Evolutionary conservation across 805 yeast species (phyloP).

Genomic region (Yarrowia alimentaria): DNA sequence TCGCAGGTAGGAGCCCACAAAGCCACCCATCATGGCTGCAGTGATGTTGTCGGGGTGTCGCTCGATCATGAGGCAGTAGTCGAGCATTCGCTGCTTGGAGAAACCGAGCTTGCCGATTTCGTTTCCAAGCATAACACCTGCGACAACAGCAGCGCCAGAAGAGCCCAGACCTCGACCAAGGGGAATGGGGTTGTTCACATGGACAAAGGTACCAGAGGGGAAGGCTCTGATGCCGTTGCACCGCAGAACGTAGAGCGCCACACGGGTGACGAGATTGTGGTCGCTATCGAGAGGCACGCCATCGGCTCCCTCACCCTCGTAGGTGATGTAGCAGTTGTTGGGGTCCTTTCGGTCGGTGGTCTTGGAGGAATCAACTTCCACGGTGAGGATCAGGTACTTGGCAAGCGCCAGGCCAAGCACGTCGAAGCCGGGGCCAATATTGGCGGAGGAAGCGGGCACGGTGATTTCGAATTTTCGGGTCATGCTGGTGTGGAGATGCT

Average conservation of each 20-base stretch:
- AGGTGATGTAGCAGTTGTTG: constrained; percentile 64
- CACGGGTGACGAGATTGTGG: constrained; percentile 81
- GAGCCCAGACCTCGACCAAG: constrained; percentile 97
- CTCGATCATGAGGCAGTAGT: constrained; percentile 94
- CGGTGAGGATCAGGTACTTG: constrained; percentile 67
- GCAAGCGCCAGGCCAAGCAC: constrained; percentile 90
- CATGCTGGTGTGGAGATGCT: constrained; percentile 37
- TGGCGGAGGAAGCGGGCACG: constrained; percentile 97
- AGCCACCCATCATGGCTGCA: constrained; percentile 99
- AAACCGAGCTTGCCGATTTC: constrained; percentile 74
- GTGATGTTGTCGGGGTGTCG: constrained; percentile 98
- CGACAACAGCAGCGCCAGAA: constrained; percentile 97
- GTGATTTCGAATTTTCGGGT: constrained; percentile 56
- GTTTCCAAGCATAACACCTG: constrained; percentile 88
- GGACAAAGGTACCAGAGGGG: constrained; percentile 79
- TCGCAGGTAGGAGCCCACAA: constrained; percentile 90
- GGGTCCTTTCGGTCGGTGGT: constrained; percentile 51
- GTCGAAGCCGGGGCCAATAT: constrained; percentile 98
- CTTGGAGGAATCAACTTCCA: constrained; percentile 53
- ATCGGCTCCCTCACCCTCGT: constrained; percentile 75
- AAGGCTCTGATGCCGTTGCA: constrained; percentile 73
- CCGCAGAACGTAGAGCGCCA: constrained; percentile 87
- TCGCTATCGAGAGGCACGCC: constrained; percentile 77
- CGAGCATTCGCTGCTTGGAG: constrained; percentile 78
- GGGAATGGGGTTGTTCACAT: constrained; percentile 88